phyloP scores from a whole-genome alignment of 768 basidiomycete species.

The Mycena filopes region DNA sequence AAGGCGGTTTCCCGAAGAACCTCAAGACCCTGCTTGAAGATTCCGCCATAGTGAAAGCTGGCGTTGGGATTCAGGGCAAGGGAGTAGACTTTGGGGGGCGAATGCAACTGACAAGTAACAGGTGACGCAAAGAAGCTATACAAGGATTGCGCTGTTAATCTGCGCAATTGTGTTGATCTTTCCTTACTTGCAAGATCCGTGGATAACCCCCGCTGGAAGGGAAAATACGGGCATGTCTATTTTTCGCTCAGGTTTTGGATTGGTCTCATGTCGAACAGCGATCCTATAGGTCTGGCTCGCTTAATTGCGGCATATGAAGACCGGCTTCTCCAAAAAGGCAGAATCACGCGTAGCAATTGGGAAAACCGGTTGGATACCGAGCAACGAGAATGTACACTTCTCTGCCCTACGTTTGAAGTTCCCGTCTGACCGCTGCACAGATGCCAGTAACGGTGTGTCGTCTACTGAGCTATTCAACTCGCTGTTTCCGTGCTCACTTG shows the following conservation, averaged over 20 bases:
- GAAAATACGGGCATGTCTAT: conserved; percentile 59
- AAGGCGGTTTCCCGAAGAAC: conserved; percentile 59
- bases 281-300: conserved; percentile 69
- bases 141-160: conserved; percentile 55
- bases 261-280: conserved; percentile 28
- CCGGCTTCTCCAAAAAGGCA: conserved; percentile 65
- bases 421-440: conserved; percentile 27
- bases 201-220: conserved; percentile 80
- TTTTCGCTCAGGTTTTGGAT: neutral
- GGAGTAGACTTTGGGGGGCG: conserved; percentile 3
- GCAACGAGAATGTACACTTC: conserved; percentile 71
- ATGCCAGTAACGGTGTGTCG: conserved; percentile 31
- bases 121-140: conserved; percentile 77
- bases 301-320: conserved; percentile 72
- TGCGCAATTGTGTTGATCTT: conserved; percentile 72
- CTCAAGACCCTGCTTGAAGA: conserved; percentile 65
- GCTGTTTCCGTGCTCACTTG: conserved; percentile 64
- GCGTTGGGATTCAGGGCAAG: conserved; percentile 79
- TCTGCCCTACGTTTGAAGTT: conserved; percentile 13
- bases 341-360: conserved; percentile 77
- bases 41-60: conserved; percentile 68
- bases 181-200: conserved; percentile 74
- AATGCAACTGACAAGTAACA: conserved; percentile 38
- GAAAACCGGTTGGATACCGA: conserved; percentile 54
- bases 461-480: neutral